Evolutionary conservation across 345 rosid genomes (phyloP).

Genomic region (Barbarea vulgaris): DNA sequence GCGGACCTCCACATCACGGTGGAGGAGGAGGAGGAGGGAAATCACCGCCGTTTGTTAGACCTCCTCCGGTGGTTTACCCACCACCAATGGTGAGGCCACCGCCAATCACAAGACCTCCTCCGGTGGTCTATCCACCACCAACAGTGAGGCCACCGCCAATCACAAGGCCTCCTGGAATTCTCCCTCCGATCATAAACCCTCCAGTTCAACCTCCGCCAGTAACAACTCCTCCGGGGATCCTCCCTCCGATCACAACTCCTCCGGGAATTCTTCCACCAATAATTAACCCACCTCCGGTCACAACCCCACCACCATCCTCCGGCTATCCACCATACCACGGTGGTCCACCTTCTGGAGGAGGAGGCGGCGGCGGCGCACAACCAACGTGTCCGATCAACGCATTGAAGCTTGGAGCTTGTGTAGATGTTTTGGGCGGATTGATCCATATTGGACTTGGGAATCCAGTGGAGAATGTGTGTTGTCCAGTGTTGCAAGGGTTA

Average conservation of each 20-base stretch:
- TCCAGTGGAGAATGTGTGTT: slow-evolving; percentile 69
- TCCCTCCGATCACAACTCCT: slow-evolving; percentile 40
- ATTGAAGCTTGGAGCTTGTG: slow-evolving; percentile 69
- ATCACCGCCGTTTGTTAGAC: slow-evolving; percentile 47
- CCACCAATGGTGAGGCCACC: slow-evolving; percentile 40
- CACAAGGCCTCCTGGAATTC: slow-evolving; percentile 32
- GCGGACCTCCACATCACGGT: slow-evolving; percentile 29
- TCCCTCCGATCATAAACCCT: slow-evolving; percentile 25
- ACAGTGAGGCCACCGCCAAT: slow-evolving; percentile 43
- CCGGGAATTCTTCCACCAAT: slow-evolving; percentile 49
- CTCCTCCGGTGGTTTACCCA: slow-evolving; percentile 43
- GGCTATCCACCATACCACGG: slow-evolving; percentile 48
- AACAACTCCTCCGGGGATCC: slow-evolving; percentile 34
- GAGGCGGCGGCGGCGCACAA: slow-evolving; percentile 51
- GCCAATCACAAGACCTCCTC: slow-evolving; percentile 39
- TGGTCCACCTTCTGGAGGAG: slow-evolving; percentile 46
- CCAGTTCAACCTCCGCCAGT: neutral
- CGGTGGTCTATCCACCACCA: slow-evolving; percentile 50
- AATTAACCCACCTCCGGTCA: slow-evolving; percentile 44
- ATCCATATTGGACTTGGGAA: slow-evolving; percentile 73
- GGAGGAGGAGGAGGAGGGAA: slow-evolving; percentile 35
- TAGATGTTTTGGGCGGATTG: slow-evolving; percentile 67
- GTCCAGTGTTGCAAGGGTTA: slow-evolving; percentile 69
- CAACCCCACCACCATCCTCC: slow-evolving; percentile 54
- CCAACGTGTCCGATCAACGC: slow-evolving; percentile 67